Conservation (phyloP, 306 rosid species). For the Gleditsia sinensis region DNA sequence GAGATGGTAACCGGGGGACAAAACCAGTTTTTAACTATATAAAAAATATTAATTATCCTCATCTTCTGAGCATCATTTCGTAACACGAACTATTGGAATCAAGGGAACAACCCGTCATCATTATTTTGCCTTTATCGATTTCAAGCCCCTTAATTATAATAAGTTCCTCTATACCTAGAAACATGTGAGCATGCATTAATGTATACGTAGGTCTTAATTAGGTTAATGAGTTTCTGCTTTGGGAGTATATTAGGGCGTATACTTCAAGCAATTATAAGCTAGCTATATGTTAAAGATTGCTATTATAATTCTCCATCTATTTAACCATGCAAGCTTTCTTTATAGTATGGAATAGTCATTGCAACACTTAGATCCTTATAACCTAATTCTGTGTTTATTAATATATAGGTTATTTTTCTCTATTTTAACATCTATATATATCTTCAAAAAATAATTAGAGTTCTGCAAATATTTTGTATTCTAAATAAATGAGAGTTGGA, state of each 20-base stretch:
- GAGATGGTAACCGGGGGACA: conserved; percentile 36
- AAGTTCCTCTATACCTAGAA: conserved; percentile 33
- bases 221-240: not conserved
- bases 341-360: too few species aligned
- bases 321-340: too few species aligned
- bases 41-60: conserved; percentile 28
- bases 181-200: conserved; percentile 32
- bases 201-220: not conserved
- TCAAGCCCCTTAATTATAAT: conserved; percentile 7
- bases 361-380: too few species aligned
- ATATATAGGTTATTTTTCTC: too few species aligned
- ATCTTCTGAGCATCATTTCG: conserved; percentile 38
- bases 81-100: conserved; percentile 47
- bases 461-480: too few species aligned
- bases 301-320: not conserved
- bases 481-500: too few species aligned
- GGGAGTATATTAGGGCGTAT: not conserved
- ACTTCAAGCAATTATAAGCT: not conserved
- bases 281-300: too few species aligned
- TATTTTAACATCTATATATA: too few species aligned
- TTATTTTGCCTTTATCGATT: conserved; percentile 18
- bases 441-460: too few species aligned
- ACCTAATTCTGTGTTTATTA: too few species aligned
- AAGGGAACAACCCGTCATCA: conserved; percentile 57
- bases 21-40: conserved; percentile 21